Evolutionary conservation across 345 rosid genomes (phyloP).

Genomic region (Trapa bicornis): DNA sequence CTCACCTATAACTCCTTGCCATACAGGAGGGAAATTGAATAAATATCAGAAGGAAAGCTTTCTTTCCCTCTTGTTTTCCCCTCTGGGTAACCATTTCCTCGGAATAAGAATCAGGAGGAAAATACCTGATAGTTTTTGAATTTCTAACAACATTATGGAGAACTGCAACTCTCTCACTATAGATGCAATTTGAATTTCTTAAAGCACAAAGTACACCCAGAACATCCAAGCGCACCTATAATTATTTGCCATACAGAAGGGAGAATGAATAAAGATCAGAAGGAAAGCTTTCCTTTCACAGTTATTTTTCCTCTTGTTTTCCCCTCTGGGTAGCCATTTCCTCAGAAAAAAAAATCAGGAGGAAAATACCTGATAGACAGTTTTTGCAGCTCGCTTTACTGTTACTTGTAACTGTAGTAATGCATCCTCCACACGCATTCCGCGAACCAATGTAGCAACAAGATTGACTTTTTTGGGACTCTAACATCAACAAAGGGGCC

Average conservation of each 20-base stretch:
- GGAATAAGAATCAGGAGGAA: too few relatives aligned
- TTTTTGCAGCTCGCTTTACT: constrained; percentile 68
- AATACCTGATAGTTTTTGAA: constrained; percentile 39
- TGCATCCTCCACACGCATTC: constrained; percentile 98
- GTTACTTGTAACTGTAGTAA: constrained; percentile 84
- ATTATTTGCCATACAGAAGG: neutral
- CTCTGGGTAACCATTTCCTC: too few relatives aligned
- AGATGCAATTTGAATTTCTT: neutral
- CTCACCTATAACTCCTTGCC: neutral
- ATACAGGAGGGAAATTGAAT: neutral
- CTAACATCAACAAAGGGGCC: constrained; percentile 28
- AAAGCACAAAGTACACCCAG: neutral
- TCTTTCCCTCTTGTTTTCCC: neutral
- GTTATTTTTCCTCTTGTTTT: neutral
- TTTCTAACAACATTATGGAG: too few relatives aligned
- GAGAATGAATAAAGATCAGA: neutral
- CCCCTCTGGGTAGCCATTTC: too few relatives aligned
- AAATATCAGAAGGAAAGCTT: neutral
- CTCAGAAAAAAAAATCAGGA: too few relatives aligned
- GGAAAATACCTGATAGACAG: constrained; percentile 56
- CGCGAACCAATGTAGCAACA: constrained; percentile 87
- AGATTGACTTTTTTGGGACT: constrained; percentile 94
- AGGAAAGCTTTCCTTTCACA: neutral
- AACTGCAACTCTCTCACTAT: neutral
- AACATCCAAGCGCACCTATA: neutral